Base-by-base conservation (phyloP, 106 monocot species). In the Platanthera guangdongensis region DNA sequence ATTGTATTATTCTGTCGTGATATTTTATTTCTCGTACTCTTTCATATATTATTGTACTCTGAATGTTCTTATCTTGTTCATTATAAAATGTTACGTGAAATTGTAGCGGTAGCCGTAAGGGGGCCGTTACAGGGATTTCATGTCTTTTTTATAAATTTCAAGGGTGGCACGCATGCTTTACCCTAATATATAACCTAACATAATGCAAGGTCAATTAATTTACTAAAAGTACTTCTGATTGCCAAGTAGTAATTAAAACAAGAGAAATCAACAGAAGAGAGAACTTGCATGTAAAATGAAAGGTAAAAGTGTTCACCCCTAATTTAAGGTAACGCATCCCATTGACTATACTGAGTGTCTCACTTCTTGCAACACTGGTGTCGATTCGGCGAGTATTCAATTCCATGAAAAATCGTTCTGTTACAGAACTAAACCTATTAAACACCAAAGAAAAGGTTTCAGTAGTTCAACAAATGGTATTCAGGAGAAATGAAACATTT, bases 251-350 rank as follows among this genome's bases (percentile, higher is more conserved):
- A 70, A 70, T 48, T 48, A 47, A 70, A 45, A 47, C 70, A 65
- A 10, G 11, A 9, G 32, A 65, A 65, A n/a, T 32, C 32, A 32
- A 18, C 0, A 77, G 65, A 18, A 14, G 16, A 79, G 76, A 51
- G 8, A 32, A 0, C 59, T 65, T 14, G 52, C 47, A 53, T 14
- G 4, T 16, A 73, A 65, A 73, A 50, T 30, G 52, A 68, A 73
- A 76, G 50, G 63, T n/a, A 70, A 68, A 57, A 62, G 62, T 48
- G 72, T 79, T 82, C 88, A 99, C 99, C 91, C 99, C 99, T 80
- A 99, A 88, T 80, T 94, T 99, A 73, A 99, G 92, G 71, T 99
- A 99, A 80, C 99, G 99, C 99, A 99, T 99, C 75, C 99, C 99
- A 79, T 99, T 90, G 49, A 99, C 92, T 80, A 99, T 99, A 83